Conservation (phyloP, 192 early-diverging fungal genomes). For the Mortierella alpina region DNA sequence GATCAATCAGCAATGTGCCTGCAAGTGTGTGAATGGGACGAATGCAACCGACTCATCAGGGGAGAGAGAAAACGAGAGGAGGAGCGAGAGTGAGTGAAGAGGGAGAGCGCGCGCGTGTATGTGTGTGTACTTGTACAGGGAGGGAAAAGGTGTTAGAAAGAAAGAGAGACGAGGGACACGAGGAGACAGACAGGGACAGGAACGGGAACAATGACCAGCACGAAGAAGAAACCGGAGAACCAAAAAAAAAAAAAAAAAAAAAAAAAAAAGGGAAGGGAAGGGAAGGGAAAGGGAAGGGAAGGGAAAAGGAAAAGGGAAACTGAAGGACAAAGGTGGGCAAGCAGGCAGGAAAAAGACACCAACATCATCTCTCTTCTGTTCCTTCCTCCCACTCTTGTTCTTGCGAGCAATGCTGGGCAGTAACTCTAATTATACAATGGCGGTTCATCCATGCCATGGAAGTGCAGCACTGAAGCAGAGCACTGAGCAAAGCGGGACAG, state of each 20-base stretch:
- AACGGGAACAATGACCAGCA: neutral
- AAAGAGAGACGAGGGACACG: slow-evolving; percentile 1
- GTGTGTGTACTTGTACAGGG: neutral
- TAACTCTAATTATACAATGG: too few relatives aligned
- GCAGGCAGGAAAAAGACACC: too few relatives aligned
- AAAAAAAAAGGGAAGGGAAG: neutral
- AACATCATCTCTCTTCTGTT: too few relatives aligned
- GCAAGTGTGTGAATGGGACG: too few relatives aligned
- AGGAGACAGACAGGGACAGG: neutral
- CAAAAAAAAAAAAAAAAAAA: neutral
- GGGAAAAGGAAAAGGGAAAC: neutral
- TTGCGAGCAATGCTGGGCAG: too few relatives aligned
- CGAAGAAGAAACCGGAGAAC: neutral
- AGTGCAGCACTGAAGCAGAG: too few relatives aligned
- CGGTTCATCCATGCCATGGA: too few relatives aligned
- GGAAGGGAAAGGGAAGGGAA: neutral
- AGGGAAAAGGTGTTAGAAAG: neutral
- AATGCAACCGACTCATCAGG: too few relatives aligned
- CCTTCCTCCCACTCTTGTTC: too few relatives aligned
- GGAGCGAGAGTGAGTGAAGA: neutral
- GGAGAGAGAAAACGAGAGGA: neutral
- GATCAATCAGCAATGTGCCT: too few relatives aligned
- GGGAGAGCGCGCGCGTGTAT: neutral
- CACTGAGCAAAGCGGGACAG: too few relatives aligned
- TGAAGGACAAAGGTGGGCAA: neutral